Conservation (phyloP, 345 rosid genomes). For the Syzygium grande region DNA sequence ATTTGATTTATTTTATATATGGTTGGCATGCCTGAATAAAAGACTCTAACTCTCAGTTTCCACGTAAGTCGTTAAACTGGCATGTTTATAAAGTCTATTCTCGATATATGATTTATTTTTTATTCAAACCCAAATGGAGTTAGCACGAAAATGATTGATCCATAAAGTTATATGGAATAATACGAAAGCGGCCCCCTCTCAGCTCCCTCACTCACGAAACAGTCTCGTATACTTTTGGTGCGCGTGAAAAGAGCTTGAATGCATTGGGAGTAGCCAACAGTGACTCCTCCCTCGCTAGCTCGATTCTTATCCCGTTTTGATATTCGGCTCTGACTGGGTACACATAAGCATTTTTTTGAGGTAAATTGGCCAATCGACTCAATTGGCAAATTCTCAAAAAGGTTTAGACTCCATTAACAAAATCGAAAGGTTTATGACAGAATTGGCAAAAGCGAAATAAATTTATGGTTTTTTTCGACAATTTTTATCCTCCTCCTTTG, state of each 20-base stretch:
- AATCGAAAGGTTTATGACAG: too few relatives aligned
- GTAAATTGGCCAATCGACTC: too few relatives aligned
- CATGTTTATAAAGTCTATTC: neutral
- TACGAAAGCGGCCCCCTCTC: neutral
- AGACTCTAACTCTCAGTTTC: neutral
- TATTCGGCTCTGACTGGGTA: too few relatives aligned
- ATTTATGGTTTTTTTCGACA: too few relatives aligned
- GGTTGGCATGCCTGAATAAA: neutral
- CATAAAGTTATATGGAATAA: neutral
- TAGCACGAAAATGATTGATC: neutral
- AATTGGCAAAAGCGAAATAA: too few relatives aligned
- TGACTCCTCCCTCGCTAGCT: neutral
- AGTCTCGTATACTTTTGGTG: neutral
- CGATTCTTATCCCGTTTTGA: too few relatives aligned
- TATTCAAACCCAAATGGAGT: neutral
- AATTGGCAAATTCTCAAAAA: too few relatives aligned
- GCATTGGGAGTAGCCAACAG: neutral
- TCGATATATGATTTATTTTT: neutral
- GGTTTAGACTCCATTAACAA: too few relatives aligned
- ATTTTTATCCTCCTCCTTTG: too few relatives aligned
- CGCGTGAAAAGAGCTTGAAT: too few relatives aligned
- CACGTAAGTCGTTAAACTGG: rapidly evolving
- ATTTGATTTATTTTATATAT: neutral
- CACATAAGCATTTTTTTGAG: too few relatives aligned
- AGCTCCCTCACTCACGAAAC: neutral